Conservation (phyloP, 306 rosid species). For the Sicyos baderoa region DNA sequence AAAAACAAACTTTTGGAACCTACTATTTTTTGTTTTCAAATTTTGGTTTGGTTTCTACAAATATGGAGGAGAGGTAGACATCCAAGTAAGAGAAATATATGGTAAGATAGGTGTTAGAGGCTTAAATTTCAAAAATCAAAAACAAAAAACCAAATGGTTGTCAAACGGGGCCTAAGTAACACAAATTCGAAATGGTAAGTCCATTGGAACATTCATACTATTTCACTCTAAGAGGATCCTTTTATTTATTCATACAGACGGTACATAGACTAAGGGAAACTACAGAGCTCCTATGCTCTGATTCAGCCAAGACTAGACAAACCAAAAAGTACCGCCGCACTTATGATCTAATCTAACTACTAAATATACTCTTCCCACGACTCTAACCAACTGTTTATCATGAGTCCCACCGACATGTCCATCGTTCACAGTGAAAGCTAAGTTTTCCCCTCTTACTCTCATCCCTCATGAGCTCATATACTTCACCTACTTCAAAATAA, state of each 20-base stretch:
- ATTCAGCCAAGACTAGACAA: neutral
- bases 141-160: too few species aligned
- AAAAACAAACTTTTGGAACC: too few species aligned
- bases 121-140: too few species aligned
- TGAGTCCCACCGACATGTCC: neutral
- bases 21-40: too few species aligned
- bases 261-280: neutral
- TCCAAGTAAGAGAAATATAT: too few species aligned
- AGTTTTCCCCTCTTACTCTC: neutral
- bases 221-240: neutral
- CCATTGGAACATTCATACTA: neutral
- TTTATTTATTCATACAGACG: neutral
- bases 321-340: neutral
- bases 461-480: neutral
- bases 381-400: neutral
- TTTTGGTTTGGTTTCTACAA: too few species aligned
- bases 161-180: too few species aligned
- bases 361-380: neutral
- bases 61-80: too few species aligned
- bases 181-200: neutral
- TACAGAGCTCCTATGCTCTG: neutral
- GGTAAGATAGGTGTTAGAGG: too few species aligned
- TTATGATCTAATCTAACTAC: neutral
- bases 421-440: neutral
- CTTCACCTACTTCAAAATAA: neutral